phyloP scores from a whole-genome alignment of 345 rosid genomes.

The Gossypium rotundifolium region DNA sequence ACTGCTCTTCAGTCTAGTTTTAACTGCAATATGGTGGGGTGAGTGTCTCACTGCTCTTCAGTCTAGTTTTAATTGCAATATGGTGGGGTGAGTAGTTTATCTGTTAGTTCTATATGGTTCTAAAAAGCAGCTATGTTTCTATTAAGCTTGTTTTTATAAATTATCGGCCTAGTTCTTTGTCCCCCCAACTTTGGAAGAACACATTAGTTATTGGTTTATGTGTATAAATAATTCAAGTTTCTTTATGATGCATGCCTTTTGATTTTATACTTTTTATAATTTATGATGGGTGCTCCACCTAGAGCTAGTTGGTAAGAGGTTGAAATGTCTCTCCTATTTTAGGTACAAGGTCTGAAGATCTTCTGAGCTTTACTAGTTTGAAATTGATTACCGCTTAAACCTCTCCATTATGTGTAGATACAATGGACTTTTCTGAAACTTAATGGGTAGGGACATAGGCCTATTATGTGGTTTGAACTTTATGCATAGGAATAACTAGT shows the following conservation, averaged over 20 bases:
- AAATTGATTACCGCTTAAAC: not conserved
- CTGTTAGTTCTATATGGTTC: not conserved
- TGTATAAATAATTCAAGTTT: not conserved
- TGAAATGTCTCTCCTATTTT: not conserved
- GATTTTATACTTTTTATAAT: not conserved
- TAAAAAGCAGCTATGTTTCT: not conserved
- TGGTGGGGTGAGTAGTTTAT: slow-evolving; percentile 71
- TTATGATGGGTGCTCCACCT: not conserved
- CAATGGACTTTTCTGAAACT: not conserved
- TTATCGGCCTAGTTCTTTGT: not conserved
- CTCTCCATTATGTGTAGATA: not conserved
- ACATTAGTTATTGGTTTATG: not conserved
- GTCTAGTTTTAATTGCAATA: slow-evolving; percentile 94
- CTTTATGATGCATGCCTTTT: not conserved
- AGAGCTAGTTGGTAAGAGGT: not conserved
- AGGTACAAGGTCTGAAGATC: not conserved
- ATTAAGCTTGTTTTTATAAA: not conserved
- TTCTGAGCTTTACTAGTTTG: not conserved
- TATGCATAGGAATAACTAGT: not conserved
- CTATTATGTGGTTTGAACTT: not conserved
- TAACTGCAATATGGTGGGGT: slow-evolving; percentile 98
- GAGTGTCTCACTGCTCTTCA: slow-evolving; percentile 87
- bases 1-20: slow-evolving; percentile 94
- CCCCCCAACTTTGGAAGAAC: not conserved
- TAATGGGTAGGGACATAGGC: not conserved